phyloP scores from a whole-genome alignment of 257 asterid genomes.

The Striga asiatica region DNA sequence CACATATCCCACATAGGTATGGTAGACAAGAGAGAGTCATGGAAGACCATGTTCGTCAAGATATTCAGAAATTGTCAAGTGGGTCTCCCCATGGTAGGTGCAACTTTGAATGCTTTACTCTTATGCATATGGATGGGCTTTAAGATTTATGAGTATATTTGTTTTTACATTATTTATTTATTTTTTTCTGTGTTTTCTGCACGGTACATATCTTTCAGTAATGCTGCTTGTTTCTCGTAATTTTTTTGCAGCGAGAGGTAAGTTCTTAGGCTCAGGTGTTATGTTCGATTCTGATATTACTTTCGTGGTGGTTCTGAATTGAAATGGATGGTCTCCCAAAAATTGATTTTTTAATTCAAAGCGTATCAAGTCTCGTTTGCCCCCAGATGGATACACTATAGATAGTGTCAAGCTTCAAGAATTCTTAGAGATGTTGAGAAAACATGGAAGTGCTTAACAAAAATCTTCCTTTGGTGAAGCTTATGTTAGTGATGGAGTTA shows the following conservation, averaged over 20 bases:
- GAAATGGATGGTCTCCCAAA: constrained; percentile 51
- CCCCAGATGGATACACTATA: constrained; percentile 39
- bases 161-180: too few species aligned
- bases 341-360: constrained; percentile 42
- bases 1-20: constrained; percentile 41
- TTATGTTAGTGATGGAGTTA: constrained; percentile 86
- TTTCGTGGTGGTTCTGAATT: constrained; percentile 72
- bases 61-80: constrained; percentile 54
- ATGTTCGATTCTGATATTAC: constrained; percentile 74
- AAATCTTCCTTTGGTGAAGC: constrained; percentile 98
- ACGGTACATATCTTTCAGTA: too few species aligned
- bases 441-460: constrained; percentile 66
- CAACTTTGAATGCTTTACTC: too few species aligned
- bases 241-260: constrained; percentile 97
- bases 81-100: constrained; percentile 80
- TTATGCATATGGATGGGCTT: constrained; percentile 4
- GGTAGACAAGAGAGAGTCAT: constrained; percentile 60
- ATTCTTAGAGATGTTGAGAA: too few species aligned
- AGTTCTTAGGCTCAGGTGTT: constrained; percentile 80
- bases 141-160: neutral
- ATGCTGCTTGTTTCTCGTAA: constrained; percentile 28
- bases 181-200: too few species aligned
- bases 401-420: too few species aligned
- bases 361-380: constrained; percentile 59
- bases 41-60: constrained; percentile 74